phyloP scores from a whole-genome alignment of 2,329 filamentous ascomycete genomes.

The Calonectria naviculata region DNA sequence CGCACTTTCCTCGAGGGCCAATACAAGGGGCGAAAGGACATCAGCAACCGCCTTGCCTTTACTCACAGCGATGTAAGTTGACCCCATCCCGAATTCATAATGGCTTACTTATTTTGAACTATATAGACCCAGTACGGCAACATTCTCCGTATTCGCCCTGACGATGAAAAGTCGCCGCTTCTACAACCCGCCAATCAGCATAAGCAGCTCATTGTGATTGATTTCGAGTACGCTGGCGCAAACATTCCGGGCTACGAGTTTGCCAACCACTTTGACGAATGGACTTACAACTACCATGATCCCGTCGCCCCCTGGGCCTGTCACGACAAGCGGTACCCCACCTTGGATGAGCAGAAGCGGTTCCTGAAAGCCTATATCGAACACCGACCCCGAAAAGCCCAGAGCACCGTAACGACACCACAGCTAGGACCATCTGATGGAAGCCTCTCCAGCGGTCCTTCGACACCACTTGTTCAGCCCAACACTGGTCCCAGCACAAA shows the following conservation, averaged over 20 bases:
- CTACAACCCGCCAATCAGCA: conserved; percentile 92
- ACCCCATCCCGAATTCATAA: background rate
- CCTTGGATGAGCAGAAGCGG: conserved; percentile 80
- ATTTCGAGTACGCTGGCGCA: conserved; percentile 96
- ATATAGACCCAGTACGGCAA: conserved; percentile 96
- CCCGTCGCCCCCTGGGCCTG: conserved; percentile 72
- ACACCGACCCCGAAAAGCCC: conserved; percentile 77
- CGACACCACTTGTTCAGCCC: conserved; percentile 50
- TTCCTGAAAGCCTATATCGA: conserved; percentile 90
- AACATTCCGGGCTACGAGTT: conserved; percentile 91
- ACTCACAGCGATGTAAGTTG: conserved; percentile 92
- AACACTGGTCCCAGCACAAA: conserved; percentile 60
- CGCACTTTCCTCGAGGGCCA: conserved; percentile 76
- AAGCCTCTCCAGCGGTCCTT: conserved; percentile 40
- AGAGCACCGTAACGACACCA: conserved; percentile 60
- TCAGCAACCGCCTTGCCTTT: conserved; percentile 86
- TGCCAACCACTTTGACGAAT: conserved; percentile 98
- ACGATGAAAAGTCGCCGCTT: conserved; percentile 84
- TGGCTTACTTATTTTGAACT: conserved; percentile 15
- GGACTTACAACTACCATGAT: conserved; percentile 98
- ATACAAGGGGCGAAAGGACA: conserved; percentile 74
- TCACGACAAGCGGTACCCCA: conserved; percentile 79
- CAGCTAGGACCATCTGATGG: conserved; percentile 58
- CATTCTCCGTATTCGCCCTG: conserved; percentile 79
- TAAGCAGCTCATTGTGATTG: conserved; percentile 96